Evolutionary conservation across 306 rosid genomes (phyloP).

Genomic region (Nissolia schottii): DNA sequence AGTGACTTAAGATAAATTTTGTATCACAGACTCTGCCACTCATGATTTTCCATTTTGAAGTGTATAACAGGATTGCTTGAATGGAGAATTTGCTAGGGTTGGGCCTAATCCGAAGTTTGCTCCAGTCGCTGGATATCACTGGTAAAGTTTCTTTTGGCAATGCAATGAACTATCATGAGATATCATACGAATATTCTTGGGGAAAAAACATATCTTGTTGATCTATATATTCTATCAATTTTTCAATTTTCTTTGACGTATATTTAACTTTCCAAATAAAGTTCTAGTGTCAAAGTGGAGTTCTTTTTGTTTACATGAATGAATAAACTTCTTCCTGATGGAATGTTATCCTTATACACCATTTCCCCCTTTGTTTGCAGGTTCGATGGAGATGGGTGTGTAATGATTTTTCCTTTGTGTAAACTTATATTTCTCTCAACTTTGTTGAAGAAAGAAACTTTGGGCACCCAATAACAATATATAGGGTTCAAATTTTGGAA

Average conservation of each 20-base stretch:
- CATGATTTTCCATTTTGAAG: slow-evolving; percentile 14
- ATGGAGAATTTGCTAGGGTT: slow-evolving; percentile 92
- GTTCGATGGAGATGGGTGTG: slow-evolving; percentile 99
- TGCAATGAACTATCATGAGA: background rate
- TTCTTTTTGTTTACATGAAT: background rate
- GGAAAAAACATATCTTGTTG: background rate
- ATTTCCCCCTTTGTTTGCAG: slow-evolving; percentile 50
- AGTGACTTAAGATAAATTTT: background rate
- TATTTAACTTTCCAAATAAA: background rate
- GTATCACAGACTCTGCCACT: background rate
- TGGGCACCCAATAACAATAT: slow-evolving; percentile 41
- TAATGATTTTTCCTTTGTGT: slow-evolving; percentile 24
- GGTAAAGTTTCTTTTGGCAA: slow-evolving; percentile 36
- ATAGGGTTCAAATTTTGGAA: background rate
- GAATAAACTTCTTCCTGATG: background rate
- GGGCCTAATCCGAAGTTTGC: slow-evolving; percentile 85
- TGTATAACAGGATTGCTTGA: slow-evolving; percentile 66
- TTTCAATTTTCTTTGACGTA: background rate
- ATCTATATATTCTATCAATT: background rate
- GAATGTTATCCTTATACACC: slow-evolving; percentile 24
- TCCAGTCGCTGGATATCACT: slow-evolving; percentile 89
- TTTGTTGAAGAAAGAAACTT: no score
- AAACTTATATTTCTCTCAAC: slow-evolving; percentile 2
- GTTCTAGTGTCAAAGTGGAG: background rate
- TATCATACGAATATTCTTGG: background rate